Percentiles rank a stretch among this genome's conserved stretches.
Conservation (phyloP, 2,329 filamentous ascomycete genomes). For the Phaeosphaeriaceae sp. region DNA sequence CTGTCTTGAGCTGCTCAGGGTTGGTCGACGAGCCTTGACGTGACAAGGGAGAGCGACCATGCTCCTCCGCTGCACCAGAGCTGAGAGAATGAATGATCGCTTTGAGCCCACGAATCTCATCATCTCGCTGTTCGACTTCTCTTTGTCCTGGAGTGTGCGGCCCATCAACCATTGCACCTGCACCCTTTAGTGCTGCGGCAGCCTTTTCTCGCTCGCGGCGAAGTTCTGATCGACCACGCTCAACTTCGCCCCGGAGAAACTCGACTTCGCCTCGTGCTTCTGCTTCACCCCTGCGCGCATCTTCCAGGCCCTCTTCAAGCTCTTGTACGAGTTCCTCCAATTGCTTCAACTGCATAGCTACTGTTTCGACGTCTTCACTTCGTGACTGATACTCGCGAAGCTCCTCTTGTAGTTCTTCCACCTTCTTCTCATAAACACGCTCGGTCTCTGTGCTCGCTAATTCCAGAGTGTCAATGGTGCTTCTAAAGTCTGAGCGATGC, state of each 20-base stretch:
- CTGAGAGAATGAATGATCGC: constrained; percentile 97
- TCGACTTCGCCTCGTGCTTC: constrained; percentile 96
- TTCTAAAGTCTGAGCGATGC: constrained; percentile 93
- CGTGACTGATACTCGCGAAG: constrained; percentile 82
- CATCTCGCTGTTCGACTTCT: constrained; percentile 91
- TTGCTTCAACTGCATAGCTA: constrained; percentile 91
- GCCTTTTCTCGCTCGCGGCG: constrained; percentile 87
- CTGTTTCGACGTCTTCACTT: constrained; percentile 87
- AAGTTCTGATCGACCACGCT: constrained; percentile 86
- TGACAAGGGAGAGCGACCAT: constrained; percentile 39
- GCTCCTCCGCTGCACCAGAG: constrained; percentile 65
- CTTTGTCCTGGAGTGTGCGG: constrained; percentile 60
- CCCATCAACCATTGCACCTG: constrained; percentile 54
- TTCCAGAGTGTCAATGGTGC: constrained; percentile 95
- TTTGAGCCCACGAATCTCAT: constrained; percentile 95
- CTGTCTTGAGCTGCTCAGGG: constrained; percentile 60
- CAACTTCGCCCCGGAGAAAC: constrained; percentile 92
- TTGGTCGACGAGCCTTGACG: constrained; percentile 36
- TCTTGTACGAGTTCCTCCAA: constrained; percentile 96
- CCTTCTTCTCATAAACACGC: constrained; percentile 91
- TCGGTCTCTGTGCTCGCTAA: constrained; percentile 95
- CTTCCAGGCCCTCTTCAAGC: constrained; percentile 93
- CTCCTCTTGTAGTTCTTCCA: constrained; percentile 84
- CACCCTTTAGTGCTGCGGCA: constrained; percentile 65
- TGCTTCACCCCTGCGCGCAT: constrained; percentile 90